phyloP scores from a whole-genome alignment of 164 flowering plant genomes.

The Chimonanthus salicifolius region DNA sequence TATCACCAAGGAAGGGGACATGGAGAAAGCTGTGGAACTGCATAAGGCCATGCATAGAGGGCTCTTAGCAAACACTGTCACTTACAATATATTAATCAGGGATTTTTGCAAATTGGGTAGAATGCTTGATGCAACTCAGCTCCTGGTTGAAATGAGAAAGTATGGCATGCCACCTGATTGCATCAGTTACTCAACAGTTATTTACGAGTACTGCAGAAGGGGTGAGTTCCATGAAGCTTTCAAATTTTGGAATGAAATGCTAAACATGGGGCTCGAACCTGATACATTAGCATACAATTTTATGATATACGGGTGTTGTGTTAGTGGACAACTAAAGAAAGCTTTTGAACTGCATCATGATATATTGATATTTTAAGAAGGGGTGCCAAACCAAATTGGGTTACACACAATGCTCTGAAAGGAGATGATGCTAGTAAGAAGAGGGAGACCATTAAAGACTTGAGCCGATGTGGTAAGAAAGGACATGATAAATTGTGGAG shows the following conservation, averaged over 20 bases:
- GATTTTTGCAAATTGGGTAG: constrained; percentile 76
- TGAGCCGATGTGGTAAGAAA: too few species aligned
- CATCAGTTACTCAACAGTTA: constrained; percentile 75
- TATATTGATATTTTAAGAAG: constrained; percentile 60
- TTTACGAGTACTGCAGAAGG: constrained; percentile 52
- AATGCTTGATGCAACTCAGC: constrained; percentile 43
- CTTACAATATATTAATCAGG: constrained; percentile 69
- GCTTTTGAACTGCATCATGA: constrained; percentile 62
- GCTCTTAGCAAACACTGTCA: constrained; percentile 56
- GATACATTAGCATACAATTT: constrained; percentile 69
- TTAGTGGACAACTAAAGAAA: constrained; percentile 43
- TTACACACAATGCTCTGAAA: constrained; percentile 25
- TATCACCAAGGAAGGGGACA: constrained; percentile 48
- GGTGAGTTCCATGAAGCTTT: constrained; percentile 54
- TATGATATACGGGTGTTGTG: constrained; percentile 66
- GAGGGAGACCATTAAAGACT: too few species aligned
- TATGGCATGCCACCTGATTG: constrained; percentile 64
- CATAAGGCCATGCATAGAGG: constrained; percentile 56
- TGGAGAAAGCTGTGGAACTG: constrained; percentile 60
- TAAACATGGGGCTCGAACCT: constrained; percentile 50
- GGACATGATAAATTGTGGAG: too few species aligned
- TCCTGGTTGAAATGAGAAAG: constrained; percentile 51
- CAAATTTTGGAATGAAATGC: constrained; percentile 67
- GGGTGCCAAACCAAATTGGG: constrained; percentile 35
- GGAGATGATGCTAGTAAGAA: constrained; percentile 1